phyloP scores from a whole-genome alignment of 192 early-diverging fungal genomes.

The Gaertneriomyces sp. region DNA sequence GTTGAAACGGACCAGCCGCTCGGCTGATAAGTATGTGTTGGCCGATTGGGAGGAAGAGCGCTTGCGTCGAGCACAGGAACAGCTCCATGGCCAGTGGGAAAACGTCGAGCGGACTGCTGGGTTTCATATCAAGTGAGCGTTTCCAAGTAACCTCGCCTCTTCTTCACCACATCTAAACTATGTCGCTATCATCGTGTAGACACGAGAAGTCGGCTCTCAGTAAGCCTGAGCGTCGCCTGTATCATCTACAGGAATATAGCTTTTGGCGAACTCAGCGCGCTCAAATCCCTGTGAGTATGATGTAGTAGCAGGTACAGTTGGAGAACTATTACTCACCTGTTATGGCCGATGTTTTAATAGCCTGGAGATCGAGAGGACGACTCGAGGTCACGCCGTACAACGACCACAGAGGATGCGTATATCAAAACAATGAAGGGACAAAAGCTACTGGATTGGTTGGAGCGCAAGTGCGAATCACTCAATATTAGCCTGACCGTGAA shows the following conservation, averaged over 20 bases:
- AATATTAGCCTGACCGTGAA: conserved; percentile 30
- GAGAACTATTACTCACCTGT: background rate
- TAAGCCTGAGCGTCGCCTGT: conserved; percentile 33
- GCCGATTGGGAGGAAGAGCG: conserved; percentile 36
- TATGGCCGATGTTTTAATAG: background rate
- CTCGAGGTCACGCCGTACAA: too few species aligned
- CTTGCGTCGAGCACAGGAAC: conserved; percentile 23
- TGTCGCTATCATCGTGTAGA: background rate
- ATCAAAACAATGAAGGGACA: conserved; percentile 23
- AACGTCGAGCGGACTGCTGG: conserved; percentile 28
- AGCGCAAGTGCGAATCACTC: conserved; percentile 29
- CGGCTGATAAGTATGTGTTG: conserved; percentile 26
- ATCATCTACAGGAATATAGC: conserved; percentile 35
- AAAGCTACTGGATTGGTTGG: conserved; percentile 25
- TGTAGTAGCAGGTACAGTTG: background rate
- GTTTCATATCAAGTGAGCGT: conserved; percentile 24
- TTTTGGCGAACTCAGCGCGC: conserved; percentile 35
- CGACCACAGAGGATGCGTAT: too few species aligned
- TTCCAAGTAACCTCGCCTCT: background rate
- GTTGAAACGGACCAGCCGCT: conserved; percentile 32
- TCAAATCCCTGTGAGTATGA: conserved; percentile 11
- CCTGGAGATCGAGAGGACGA: too few species aligned
- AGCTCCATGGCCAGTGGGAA: conserved; percentile 31
- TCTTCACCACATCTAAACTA: too few species aligned
- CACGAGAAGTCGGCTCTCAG: conserved; percentile 20